These are phyloP conservation scores for Orbilia ellipsospora DNA, from an alignment of 2,329 filamentous ascomycete genomes.

Conservation along the genomic window DNA sequence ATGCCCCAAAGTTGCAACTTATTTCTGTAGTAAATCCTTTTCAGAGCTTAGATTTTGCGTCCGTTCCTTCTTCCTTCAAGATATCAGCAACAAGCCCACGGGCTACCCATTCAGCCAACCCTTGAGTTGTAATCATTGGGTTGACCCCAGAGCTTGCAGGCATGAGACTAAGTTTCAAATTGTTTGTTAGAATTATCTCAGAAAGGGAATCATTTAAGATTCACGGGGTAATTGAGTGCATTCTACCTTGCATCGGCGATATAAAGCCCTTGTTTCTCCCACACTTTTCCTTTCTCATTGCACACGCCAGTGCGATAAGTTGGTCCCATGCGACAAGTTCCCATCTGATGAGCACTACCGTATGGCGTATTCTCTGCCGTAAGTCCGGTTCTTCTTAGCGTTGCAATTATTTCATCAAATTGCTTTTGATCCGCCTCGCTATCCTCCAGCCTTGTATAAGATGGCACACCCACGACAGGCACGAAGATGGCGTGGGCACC, in stretches of 20 bases:
- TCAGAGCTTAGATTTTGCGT: constrained; percentile 30
- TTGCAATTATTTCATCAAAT: constrained; percentile 35
- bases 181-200: constrained; percentile 2
- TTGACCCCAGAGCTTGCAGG: constrained; percentile 81
- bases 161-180: constrained; percentile 70
- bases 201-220: too few relatives aligned
- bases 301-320: constrained; percentile 69
- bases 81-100: constrained; percentile 65
- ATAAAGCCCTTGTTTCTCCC: constrained; percentile 74
- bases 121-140: constrained; percentile 83
- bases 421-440: constrained; percentile 54
- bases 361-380: constrained; percentile 68
- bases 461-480: constrained; percentile 70
- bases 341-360: constrained; percentile 83
- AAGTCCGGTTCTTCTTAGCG: constrained; percentile 60
- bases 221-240: neutral
- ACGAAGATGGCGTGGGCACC: constrained; percentile 84
- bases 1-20: too few relatives aligned
- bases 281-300: constrained; percentile 71
- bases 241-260: constrained; percentile 71
- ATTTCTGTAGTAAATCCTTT: neutral
- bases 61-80: constrained; percentile 42
- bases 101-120: constrained; percentile 74
- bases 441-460: constrained; percentile 67
- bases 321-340: constrained; percentile 77